Evolutionary conservation across 163 green algal species (phyloP), one percentile per base, ranked within the genome.

Genomic region (Scenedesmus sp.): DNA sequence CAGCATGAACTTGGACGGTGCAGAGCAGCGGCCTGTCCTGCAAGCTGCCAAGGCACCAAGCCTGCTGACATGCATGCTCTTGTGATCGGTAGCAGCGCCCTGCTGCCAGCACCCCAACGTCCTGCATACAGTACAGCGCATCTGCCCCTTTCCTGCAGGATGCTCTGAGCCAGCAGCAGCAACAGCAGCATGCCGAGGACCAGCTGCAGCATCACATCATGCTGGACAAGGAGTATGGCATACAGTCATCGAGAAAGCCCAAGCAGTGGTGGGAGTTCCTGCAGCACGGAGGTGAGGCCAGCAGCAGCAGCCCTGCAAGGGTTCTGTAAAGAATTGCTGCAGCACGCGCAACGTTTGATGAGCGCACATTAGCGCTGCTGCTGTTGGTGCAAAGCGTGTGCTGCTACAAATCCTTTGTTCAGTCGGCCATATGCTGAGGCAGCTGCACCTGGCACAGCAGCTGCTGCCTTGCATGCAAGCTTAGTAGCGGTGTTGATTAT

Each of bases 221-320:
- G 20, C 55, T 89, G 52, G 64, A 70, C 16, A 54, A 85, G 55
- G 60, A 92, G 26, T 92, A 88, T 83, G 88, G 88, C 1, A 18
- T 91, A 5, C 77, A 88, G 23, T 56, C 57, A 8, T 13, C 66
- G 7, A 60, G 16, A 18, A 87, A 87, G 59, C 52, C 82, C 26
- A 88, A 88, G 57, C 56, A 74, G 13, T 92, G 88, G 56, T 66
- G 23, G 88, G 64, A 84, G 18, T 92, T 66, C 88, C n/a, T 92
- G 23, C 81, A 92, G 26, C 88, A 92, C 52, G 64, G 89, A 88
- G 88, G 88, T 88, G 3, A 54, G 66, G 52, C 20, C 46, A 15
- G 82, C 46, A 54, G 85, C 82, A 67, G 55, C 18, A 20, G 82
- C 52, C 55, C 20, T 54, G 23, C 34, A 82, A 26, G 23, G 60